Conservation (phyloP, 2,329 filamentous ascomycete genomes). For the Cladosporium phlei region DNA sequence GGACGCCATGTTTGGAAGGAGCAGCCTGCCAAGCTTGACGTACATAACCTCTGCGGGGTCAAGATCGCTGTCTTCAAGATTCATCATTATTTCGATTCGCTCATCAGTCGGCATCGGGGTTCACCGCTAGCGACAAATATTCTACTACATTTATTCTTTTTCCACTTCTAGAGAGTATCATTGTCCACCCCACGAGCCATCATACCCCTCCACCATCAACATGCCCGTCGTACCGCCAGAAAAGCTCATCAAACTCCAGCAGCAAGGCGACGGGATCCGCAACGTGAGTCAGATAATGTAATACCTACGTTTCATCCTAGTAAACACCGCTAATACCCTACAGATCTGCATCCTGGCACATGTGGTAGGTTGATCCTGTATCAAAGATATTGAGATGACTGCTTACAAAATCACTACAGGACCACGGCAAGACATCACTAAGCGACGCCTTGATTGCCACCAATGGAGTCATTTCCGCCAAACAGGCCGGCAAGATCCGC, state of each 20-base stretch:
- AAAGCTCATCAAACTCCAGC: conserved; percentile 84
- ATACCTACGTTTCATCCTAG: too few species aligned
- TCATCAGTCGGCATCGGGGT: too few species aligned
- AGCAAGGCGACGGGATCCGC: conserved; percentile 79
- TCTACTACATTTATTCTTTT: too few species aligned
- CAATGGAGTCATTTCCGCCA: conserved; percentile 98
- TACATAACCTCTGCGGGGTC: too few species aligned
- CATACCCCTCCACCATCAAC: background rate
- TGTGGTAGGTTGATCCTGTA: background rate
- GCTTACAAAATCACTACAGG: conserved; percentile 46
- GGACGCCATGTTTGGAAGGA: too few species aligned
- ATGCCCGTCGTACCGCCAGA: conserved; percentile 94
- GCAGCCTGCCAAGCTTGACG: too few species aligned
- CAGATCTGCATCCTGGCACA: conserved; percentile 65
- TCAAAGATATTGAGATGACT: conserved; percentile 34
- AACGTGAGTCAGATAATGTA: conserved; percentile 66
- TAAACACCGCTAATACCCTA: background rate
- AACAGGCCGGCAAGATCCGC: conserved; percentile 93
- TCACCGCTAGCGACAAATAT: too few species aligned
- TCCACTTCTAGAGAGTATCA: too few species aligned
- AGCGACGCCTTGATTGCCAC: conserved; percentile 95
- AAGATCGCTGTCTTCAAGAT: too few species aligned
- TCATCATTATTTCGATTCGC: too few species aligned
- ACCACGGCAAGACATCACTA: conserved; percentile 97
- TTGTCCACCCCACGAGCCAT: background rate